phyloP scores from a whole-genome alignment of 2,329 filamentous ascomycete species.

The Lachnellula willkommii region DNA sequence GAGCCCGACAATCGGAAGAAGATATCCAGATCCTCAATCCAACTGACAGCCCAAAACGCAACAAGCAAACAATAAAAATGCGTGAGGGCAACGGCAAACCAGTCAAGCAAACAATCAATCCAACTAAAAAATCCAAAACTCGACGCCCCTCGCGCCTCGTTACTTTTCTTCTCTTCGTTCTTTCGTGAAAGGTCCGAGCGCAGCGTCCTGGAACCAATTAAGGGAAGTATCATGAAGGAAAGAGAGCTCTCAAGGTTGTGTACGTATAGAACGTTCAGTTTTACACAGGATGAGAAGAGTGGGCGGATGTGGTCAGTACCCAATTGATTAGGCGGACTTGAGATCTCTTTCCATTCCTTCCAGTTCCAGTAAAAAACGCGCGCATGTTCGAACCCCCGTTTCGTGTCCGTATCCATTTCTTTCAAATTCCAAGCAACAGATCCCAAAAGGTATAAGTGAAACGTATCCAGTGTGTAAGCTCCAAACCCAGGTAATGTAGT shows the following conservation, averaged over 20 bases:
- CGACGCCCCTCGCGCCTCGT: neutral
- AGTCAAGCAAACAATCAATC: no score
- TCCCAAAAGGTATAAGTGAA: neutral
- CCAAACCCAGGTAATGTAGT: neutral
- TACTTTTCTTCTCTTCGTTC: slow-evolving; percentile 5
- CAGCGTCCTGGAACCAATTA: neutral
- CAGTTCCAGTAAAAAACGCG: neutral
- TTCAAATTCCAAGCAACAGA: neutral
- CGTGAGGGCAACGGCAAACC: no score
- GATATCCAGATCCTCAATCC: no score
- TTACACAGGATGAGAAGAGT: neutral
- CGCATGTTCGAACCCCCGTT: neutral
- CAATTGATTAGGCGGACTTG: neutral
- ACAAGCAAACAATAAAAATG: no score
- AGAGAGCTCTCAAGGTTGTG: neutral
- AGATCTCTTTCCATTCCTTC: neutral
- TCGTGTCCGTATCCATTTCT: neutral
- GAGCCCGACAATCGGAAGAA: no score
- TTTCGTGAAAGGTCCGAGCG: slow-evolving; percentile 1
- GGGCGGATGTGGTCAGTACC: neutral
- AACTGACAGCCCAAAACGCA: no score
- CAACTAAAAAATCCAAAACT: neutral
- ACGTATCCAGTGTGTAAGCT: neutral
- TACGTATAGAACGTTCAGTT: neutral
- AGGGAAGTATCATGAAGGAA: slow-evolving; percentile 3